These are phyloP conservation scores for Coemansia sp. DNA, from an alignment of 192 early-diverging fungal species.

Conservation along the genomic window DNA sequence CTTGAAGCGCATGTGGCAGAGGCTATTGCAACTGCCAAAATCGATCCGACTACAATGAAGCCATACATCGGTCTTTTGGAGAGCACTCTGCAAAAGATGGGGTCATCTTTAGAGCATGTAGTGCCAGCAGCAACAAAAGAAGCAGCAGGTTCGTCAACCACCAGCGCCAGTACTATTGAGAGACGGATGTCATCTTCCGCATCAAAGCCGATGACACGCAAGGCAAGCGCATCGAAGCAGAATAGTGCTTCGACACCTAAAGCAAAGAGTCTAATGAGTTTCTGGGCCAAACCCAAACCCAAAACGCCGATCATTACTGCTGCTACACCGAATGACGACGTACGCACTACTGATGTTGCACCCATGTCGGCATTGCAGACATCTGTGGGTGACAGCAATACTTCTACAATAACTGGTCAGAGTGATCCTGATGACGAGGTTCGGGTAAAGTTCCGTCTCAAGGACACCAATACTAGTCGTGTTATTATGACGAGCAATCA, in stretches of 20 bases:
- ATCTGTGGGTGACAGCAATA: background rate
- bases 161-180: background rate
- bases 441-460: constrained; percentile 27
- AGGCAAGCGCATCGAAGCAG: background rate
- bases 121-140: background rate
- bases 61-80: constrained; percentile 33
- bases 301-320: background rate
- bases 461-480: constrained; percentile 2
- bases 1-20: constrained; percentile 53
- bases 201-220: constrained; percentile 1
- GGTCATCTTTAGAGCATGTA: background rate
- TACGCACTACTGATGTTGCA: too few species aligned
- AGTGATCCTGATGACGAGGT: background rate
- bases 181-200: background rate
- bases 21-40: constrained; percentile 59
- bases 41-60: constrained; percentile 61
- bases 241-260: constrained; percentile 6
- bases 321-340: background rate
- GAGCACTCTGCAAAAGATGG: background rate
- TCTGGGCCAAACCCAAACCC: constrained; percentile 20
- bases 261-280: constrained; percentile 17
- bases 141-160: too few species aligned
- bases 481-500: constrained; percentile 17
- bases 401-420: background rate
- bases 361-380: background rate